Conservation (phyloP, 2,329 filamentous ascomycete genomes). For the Arthrobotrys entomopaga region DNA sequence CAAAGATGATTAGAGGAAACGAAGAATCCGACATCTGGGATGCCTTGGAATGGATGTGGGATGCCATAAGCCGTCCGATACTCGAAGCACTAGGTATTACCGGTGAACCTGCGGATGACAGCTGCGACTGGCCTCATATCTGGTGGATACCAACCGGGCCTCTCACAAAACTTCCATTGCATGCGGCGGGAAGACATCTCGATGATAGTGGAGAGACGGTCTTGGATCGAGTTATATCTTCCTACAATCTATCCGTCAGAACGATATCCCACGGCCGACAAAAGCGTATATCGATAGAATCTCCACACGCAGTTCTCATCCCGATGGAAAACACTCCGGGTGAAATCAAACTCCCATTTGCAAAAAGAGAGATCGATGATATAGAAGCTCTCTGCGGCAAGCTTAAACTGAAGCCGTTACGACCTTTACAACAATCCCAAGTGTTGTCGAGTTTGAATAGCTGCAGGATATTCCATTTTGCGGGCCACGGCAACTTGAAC, state of each 20-base stretch:
- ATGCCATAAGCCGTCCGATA: constrained; percentile 58
- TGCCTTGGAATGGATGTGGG: constrained; percentile 61
- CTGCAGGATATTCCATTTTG: constrained; percentile 64
- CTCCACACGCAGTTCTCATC: neutral
- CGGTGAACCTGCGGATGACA: constrained; percentile 25
- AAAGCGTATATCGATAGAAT: neutral
- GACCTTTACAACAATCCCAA: constrained; percentile 48
- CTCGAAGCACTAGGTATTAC: constrained; percentile 58
- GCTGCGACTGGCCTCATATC: constrained; percentile 56
- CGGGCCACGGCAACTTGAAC: constrained; percentile 61
- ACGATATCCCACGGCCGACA: constrained; percentile 59
- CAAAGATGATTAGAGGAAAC: no score
- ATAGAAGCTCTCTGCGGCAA: neutral
- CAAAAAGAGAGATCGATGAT: constrained; percentile 1
- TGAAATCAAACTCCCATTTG: constrained; percentile 4
- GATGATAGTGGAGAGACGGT: constrained; percentile 57
- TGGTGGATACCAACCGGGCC: constrained; percentile 61
- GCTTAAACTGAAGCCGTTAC: neutral
- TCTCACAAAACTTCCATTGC: constrained; percentile 60
- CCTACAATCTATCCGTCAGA: constrained; percentile 62
- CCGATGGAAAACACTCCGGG: constrained; percentile 59
- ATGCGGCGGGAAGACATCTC: constrained; percentile 61
- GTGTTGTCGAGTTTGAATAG: constrained; percentile 57
- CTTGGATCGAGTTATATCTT: constrained; percentile 62
- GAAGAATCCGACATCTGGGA: neutral